These are phyloP conservation scores for Lipomyces mesembrius DNA, from an alignment of 805 yeast species.

Conservation along the genomic window DNA sequence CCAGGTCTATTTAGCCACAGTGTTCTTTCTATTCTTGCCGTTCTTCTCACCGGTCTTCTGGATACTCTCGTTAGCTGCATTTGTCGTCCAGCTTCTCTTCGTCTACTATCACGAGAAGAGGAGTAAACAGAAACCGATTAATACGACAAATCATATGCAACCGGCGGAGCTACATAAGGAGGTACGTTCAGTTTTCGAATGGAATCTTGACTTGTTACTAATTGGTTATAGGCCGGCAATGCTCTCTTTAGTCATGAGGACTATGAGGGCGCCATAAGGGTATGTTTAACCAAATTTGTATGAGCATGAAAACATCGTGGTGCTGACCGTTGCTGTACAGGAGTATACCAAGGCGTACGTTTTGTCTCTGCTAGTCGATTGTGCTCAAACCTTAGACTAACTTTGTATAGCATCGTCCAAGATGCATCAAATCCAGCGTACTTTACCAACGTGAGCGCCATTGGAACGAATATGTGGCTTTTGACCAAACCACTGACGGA, in stretches of 20 bases:
- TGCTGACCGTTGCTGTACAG: conserved; percentile 18
- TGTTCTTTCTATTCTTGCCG: background rate
- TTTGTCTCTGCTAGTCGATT: background rate
- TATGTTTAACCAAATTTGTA: conserved; percentile 27
- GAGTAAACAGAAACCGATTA: background rate
- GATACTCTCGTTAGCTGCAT: background rate
- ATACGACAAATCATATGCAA: conserved; percentile 12
- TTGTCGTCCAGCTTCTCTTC: background rate
- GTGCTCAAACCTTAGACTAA: background rate
- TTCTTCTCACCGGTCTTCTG: conserved; percentile 1
- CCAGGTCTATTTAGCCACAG: background rate
- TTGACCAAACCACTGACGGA: background rate
- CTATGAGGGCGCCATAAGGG: conserved; percentile 41
- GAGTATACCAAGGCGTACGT: conserved; percentile 43
- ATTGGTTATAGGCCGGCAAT: conserved; percentile 38
- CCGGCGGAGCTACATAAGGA: conserved; percentile 28
- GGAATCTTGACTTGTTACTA: no score
- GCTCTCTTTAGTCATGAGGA: conserved; percentile 40
- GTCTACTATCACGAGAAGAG: background rate
- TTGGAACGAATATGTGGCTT: background rate
- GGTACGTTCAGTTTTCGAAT: background rate
- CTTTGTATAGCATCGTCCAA: conserved; percentile 34
- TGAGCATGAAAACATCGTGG: background rate
- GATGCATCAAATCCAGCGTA: conserved; percentile 40
- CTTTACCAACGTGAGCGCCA: conserved; percentile 40